phyloP scores from a whole-genome alignment of 495 filamentous ascomycete genomes.

The Aspergillus sclerotiicarbonarius region DNA sequence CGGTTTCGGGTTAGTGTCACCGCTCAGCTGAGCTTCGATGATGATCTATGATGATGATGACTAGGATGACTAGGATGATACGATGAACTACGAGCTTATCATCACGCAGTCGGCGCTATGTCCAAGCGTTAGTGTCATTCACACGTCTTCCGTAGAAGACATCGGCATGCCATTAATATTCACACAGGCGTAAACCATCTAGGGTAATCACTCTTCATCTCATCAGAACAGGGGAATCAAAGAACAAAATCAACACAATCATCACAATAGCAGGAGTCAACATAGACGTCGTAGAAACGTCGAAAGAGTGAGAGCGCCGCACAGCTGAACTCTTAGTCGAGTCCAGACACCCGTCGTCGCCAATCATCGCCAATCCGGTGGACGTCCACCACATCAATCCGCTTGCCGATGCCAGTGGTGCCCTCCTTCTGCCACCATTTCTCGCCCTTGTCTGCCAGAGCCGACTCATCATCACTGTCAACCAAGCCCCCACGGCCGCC shows the following conservation, averaged over 20 bases:
- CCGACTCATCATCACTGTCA: slow-evolving; percentile 81
- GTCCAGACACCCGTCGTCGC: slow-evolving; percentile 67
- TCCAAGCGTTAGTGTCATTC: no score
- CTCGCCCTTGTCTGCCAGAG: slow-evolving; percentile 53
- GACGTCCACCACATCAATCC: slow-evolving; percentile 81
- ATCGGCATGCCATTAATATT: slow-evolving; percentile 10
- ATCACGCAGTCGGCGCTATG: no score
- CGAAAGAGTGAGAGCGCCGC: slow-evolving; percentile 16
- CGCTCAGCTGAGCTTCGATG: neutral
- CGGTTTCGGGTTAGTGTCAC: slow-evolving; percentile 23
- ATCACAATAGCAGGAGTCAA: slow-evolving; percentile 20
- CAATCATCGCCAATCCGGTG: slow-evolving; percentile 78
- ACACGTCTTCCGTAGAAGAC: no score
- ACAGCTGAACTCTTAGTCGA: slow-evolving; percentile 54
- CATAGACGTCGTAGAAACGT: slow-evolving; percentile 36
- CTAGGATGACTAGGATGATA: neutral
- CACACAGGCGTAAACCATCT: slow-evolving; percentile 1
- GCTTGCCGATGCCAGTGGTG: slow-evolving; percentile 78
- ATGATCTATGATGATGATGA: neutral
- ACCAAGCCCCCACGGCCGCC: slow-evolving; percentile 81
- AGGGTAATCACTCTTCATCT: slow-evolving; percentile 18
- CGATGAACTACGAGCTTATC: neutral
- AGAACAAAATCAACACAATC: slow-evolving; percentile 22
- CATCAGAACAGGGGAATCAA: slow-evolving; percentile 36
- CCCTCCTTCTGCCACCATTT: slow-evolving; percentile 84